Percentiles rank a stretch among this genome's conserved stretches.
These are phyloP conservation scores for Phoma sp. DNA, from an alignment of 2,329 filamentous ascomycete species.

Conservation along the genomic window DNA sequence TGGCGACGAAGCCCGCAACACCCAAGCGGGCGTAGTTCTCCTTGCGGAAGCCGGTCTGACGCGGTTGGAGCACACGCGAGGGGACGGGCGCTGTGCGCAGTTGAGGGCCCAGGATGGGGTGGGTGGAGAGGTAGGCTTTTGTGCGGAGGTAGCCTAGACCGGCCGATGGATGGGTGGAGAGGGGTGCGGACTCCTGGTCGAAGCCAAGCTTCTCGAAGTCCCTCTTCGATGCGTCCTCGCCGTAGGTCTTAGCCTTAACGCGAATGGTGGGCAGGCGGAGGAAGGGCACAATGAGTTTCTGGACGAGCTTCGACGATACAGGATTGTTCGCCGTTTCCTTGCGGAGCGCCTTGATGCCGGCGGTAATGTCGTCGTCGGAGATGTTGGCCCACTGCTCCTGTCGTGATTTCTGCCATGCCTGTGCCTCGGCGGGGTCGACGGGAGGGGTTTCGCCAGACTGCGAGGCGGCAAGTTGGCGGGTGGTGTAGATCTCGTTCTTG, in stretches of 20 bases:
- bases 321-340: constrained; percentile 55
- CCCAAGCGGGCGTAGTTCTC: constrained; percentile 48
- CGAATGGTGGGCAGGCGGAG: constrained; percentile 60
- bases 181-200: constrained; percentile 48
- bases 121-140: constrained; percentile 62
- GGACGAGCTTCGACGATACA: constrained; percentile 58
- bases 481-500: constrained; percentile 41
- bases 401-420: constrained; percentile 22
- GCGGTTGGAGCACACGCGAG: constrained; percentile 61
- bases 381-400: constrained; percentile 38
- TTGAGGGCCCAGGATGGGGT: constrained; percentile 67
- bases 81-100: constrained; percentile 57
- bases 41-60: constrained; percentile 15
- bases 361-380: constrained; percentile 30
- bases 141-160: constrained; percentile 67
- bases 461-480: constrained; percentile 28
- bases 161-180: constrained; percentile 69
- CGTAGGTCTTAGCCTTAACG: constrained; percentile 31
- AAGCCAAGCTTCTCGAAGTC: constrained; percentile 36
- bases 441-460: constrained; percentile 23
- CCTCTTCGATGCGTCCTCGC: constrained; percentile 33
- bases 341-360: constrained; percentile 47
- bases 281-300: constrained; percentile 58
- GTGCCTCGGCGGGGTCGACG: constrained; percentile 33
- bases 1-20: constrained; percentile 53